Conservation (phyloP, 2,329 filamentous ascomycete species). For the Raffaelea deltoideospora region DNA sequence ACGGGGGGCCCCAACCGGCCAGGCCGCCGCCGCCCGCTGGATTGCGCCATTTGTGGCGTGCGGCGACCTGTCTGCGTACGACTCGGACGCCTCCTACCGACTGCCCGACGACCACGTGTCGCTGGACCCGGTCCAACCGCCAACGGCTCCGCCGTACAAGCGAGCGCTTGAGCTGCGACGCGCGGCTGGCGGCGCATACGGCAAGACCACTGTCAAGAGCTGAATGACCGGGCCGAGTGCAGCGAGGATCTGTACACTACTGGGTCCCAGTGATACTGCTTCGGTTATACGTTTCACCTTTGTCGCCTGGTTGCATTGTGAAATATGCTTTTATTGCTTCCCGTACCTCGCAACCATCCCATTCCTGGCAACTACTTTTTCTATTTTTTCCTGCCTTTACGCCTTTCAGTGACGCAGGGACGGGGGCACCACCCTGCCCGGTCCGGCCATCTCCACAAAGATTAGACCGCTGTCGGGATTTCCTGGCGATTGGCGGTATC, state of each 20-base stretch:
- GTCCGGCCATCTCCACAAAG: conserved; percentile 25
- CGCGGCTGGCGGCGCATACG: conserved; percentile 59
- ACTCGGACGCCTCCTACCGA: conserved; percentile 88
- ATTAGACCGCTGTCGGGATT: conserved; percentile 6
- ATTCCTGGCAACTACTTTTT: neutral
- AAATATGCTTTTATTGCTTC: too few species aligned
- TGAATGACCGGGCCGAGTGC: too few species aligned
- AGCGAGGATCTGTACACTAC: too few species aligned
- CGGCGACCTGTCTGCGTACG: conserved; percentile 85
- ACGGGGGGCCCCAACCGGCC: too few species aligned
- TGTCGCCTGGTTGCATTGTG: too few species aligned
- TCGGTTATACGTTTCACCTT: too few species aligned
- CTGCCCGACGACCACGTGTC: conserved; percentile 75
- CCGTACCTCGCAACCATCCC: too few species aligned
- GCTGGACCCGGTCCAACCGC: conserved; percentile 84
- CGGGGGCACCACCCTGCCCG: too few species aligned
- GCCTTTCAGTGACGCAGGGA: neutral
- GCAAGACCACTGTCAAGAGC: conserved; percentile 38
- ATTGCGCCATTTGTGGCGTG: conserved; percentile 96
- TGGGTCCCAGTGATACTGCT: too few species aligned
- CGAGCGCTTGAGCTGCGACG: conserved; percentile 74
- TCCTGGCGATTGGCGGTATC: conserved; percentile 6
- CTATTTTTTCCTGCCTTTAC: neutral
- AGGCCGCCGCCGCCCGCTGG: conserved; percentile 60
- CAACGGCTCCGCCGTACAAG: conserved; percentile 91